phyloP scores from a whole-genome alignment of 2,329 filamentous ascomycete species.

The Cryphonectria radicalis region DNA sequence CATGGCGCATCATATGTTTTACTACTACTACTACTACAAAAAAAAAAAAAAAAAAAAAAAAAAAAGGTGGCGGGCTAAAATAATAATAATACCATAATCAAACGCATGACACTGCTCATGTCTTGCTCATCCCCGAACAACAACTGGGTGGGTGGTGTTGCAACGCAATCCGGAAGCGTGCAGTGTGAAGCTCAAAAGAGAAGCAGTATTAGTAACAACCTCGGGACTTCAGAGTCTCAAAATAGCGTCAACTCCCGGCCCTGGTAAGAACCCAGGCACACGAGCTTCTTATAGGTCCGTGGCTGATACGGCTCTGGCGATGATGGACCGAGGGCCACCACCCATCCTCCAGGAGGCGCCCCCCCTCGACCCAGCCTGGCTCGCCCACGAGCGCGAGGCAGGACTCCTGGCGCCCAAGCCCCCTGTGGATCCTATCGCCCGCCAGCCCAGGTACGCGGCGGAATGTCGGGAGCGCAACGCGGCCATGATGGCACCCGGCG shows the following conservation, averaged over 20 bases:
- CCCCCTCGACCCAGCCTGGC: slow-evolving; percentile 46
- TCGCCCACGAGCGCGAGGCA: slow-evolving; percentile 42
- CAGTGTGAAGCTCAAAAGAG: neutral
- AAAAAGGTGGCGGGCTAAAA: neutral
- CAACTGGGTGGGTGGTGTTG: neutral
- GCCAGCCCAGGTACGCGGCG: slow-evolving; percentile 46
- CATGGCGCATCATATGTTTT: neutral
- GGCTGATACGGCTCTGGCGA: neutral
- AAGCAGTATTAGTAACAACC: neutral
- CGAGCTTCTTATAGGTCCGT: neutral
- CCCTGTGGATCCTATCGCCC: slow-evolving; percentile 36
- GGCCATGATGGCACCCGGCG: slow-evolving; percentile 41
- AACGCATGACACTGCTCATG: neutral
- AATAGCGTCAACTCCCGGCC: neutral
- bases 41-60: too few species aligned
- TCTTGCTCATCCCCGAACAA: neutral
- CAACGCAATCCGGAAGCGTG: neutral
- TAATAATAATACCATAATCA: neutral
- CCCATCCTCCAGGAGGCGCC: slow-evolving; percentile 42
- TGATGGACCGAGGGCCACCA: slow-evolving; percentile 27
- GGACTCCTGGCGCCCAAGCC: slow-evolving; percentile 37
- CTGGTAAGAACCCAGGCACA: neutral
- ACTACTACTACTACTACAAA: too few species aligned
- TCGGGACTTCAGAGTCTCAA: neutral
- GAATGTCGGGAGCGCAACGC: slow-evolving; percentile 45